Evolutionary conservation across 768 basidiomycete species (phyloP).

Genomic region (Tricholoma sp.): DNA sequence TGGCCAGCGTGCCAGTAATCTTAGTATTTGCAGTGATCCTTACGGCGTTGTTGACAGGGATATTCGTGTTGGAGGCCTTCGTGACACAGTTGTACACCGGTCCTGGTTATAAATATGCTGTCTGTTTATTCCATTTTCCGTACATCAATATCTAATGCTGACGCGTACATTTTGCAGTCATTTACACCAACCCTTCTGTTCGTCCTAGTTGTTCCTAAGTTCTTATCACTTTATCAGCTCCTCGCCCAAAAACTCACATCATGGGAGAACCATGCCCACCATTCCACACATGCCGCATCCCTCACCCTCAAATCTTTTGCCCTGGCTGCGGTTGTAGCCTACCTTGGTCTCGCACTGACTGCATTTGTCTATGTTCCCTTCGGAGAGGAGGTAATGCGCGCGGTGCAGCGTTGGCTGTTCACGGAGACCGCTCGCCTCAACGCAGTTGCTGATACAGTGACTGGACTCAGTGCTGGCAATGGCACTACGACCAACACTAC

Average conservation of each 20-base stretch:
- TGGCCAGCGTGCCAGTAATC: conserved; percentile 70
- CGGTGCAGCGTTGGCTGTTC: conserved; percentile 41
- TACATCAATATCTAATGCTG: background rate
- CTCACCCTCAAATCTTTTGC: conserved; percentile 90
- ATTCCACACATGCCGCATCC: conserved; percentile 70
- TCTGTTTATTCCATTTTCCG: conserved; percentile 32
- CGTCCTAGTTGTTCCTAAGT: conserved; percentile 70
- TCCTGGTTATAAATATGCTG: conserved; percentile 73
- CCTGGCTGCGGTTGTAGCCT: conserved; percentile 84
- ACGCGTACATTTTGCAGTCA: conserved; percentile 36
- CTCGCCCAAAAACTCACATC: conserved; percentile 66
- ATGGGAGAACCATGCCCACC: conserved; percentile 91
- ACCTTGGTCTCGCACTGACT: conserved; percentile 86
- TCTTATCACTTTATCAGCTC: conserved; percentile 68
- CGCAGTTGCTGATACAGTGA: conserved; percentile 9
- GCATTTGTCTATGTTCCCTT: conserved; percentile 96
- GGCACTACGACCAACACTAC: conserved; percentile 2
- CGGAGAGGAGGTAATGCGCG: conserved; percentile 76
- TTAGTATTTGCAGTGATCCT: conserved; percentile 67
- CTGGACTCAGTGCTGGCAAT: conserved; percentile 21
- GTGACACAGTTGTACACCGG: conserved; percentile 87
- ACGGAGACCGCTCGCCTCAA: conserved; percentile 15
- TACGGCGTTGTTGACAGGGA: conserved; percentile 65
- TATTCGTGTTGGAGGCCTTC: conserved; percentile 89
- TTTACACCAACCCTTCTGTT: conserved; percentile 85